Conservation (phyloP, 148 eudicot species). For the Camellia sinensis region DNA sequence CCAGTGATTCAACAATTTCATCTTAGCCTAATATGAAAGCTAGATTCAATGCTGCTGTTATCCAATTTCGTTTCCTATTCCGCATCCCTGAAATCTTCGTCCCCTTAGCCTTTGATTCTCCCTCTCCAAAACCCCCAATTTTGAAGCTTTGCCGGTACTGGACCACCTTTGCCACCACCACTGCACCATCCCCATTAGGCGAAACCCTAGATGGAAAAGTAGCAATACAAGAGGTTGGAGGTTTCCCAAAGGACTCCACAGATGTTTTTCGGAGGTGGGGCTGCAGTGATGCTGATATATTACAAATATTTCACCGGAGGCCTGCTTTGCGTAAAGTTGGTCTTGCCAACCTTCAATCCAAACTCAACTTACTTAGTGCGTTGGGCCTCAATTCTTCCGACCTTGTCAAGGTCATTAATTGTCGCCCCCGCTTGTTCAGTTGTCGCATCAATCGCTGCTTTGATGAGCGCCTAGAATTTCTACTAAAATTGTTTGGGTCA, state of each 20-base stretch:
- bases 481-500: constrained; percentile 55
- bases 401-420: constrained; percentile 46
- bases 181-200: constrained; percentile 1
- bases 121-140: constrained; percentile 4
- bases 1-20: too few species aligned
- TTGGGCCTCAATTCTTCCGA: constrained; percentile 49
- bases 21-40: too few species aligned
- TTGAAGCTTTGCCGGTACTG: background rate
- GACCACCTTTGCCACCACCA: constrained; percentile 16
- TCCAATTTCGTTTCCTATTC: background rate
- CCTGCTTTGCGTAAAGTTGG: constrained; percentile 44
- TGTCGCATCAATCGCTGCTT: constrained; percentile 32
- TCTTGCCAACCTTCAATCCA: constrained; percentile 40
- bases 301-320: constrained; percentile 36
- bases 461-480: constrained; percentile 44
- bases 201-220: constrained; percentile 18
- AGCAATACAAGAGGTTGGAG: constrained; percentile 14
- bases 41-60: too few species aligned
- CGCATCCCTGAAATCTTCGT: background rate
- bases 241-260: constrained; percentile 26
- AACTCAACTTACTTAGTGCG: constrained; percentile 40
- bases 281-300: constrained; percentile 47
- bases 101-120: background rate
- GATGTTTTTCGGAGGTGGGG: constrained; percentile 65
- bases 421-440: constrained; percentile 62